phyloP scores from a whole-genome alignment of 495 filamentous ascomycete species.

The Immersiella caudata region DNA sequence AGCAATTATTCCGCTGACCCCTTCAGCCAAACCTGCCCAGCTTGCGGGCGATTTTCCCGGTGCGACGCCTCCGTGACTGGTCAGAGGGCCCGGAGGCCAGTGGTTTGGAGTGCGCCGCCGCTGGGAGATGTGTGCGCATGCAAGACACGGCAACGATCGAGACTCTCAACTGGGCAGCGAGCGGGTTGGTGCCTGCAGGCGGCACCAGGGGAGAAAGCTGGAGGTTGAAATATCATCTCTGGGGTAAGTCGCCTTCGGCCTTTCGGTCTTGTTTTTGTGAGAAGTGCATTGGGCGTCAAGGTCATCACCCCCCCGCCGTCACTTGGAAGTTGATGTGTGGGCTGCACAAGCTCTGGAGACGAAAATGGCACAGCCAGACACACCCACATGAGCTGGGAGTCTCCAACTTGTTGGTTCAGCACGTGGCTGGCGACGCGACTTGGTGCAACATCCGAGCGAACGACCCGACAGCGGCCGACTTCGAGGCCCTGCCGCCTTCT shows the following conservation, averaged over 20 bases:
- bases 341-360: conserved; percentile 8
- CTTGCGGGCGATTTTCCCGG: neutral
- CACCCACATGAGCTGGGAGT: neutral
- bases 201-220: neutral
- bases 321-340: neutral
- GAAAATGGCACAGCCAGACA: neutral
- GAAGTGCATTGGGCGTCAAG: neutral
- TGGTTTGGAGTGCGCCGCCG: neutral
- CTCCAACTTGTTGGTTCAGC: neutral
- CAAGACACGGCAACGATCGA: conserved; percentile 20
- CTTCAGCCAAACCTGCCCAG: neutral
- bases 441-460: conserved; percentile 11
- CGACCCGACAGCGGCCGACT: neutral
- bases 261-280: neutral
- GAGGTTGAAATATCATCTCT: neutral
- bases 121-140: conserved; percentile 14
- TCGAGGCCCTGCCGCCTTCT: neutral
- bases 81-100: neutral
- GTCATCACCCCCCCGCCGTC: no score
- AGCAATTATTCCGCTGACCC: conserved; percentile 2
- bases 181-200: neutral
- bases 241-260: neutral
- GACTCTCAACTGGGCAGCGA: conserved; percentile 2
- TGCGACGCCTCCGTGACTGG: conserved; percentile 3
- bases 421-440: conserved; percentile 3